phyloP scores from a whole-genome alignment of 306 rosid species.

The Cajanus cajan region DNA sequence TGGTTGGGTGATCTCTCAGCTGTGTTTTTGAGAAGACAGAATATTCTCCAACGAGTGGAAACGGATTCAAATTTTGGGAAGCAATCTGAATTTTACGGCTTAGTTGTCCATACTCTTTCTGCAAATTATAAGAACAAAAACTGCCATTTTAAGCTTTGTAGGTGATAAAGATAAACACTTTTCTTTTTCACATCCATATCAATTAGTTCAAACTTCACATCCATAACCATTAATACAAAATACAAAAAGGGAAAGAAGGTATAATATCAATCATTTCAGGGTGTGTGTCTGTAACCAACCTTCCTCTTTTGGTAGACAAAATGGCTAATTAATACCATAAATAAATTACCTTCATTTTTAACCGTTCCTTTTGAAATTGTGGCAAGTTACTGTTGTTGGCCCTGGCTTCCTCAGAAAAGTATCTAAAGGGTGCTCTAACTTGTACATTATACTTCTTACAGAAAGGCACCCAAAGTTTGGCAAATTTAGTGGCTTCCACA shows the following conservation, averaged over 20 bases:
- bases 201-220: too few relatives aligned
- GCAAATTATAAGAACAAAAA: background rate
- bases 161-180: too few relatives aligned
- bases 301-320: background rate
- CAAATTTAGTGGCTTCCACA: constrained; percentile 54
- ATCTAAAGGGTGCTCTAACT: constrained; percentile 66
- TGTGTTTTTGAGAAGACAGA: constrained; percentile 42
- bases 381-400: background rate
- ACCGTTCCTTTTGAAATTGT: constrained; percentile 42
- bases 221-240: too few relatives aligned
- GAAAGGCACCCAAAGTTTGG: constrained; percentile 64
- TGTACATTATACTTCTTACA: constrained; percentile 55
- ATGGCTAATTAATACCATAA: background rate
- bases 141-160: background rate
- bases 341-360: constrained; percentile 39
- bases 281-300: background rate
- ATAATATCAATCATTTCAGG: background rate
- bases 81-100: constrained; percentile 44
- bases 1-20: constrained; percentile 49
- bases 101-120: constrained; percentile 60
- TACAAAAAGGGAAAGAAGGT: background rate
- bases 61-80: constrained; percentile 1
- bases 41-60: constrained; percentile 33
- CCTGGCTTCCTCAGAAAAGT: constrained; percentile 31
- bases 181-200: too few relatives aligned